Base-by-base conservation (phyloP, 2,329 filamentous ascomycete species). In the Orbilia quercus region DNA sequence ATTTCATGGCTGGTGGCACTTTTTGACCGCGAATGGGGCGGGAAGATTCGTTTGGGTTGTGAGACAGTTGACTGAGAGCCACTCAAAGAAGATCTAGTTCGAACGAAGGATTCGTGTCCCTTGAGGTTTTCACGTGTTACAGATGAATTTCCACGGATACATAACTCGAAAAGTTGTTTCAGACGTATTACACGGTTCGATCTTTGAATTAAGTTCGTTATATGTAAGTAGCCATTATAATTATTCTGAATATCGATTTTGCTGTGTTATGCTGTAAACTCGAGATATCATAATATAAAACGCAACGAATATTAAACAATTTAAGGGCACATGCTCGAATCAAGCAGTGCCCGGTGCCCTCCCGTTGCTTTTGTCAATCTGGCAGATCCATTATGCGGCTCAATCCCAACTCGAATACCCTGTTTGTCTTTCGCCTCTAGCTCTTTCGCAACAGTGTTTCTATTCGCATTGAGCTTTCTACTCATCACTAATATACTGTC, bases 1-100 rank as follows among this genome's bases (percentile, higher is more conserved):
- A 22, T 40, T 54, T 40, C 50, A 54, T 31, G 50, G 50, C 2
- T 54, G 50, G 50, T 54, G 50, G 50, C 50, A 54, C 40, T 54
- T 54, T 20, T 23, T 54, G 34, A 54, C 50, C 2, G 50, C 50
- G 4, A 16, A 40, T 3, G 50, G 50, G 23, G 50, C 50, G 7
- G 50, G 50, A 1, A 54, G 50, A 28, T 54, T 54, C 23, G 50
- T 54, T 14, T 54, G 50, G 50, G 50, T 54, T 7, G 50, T 54
- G 9, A 31, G 50, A 54, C 25, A 54, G 25, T n/a, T 54, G 14
- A 54, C 50, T 12, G 38, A 44, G 23, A 38, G 4, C 28, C 25
- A 36, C 28, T 11, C 40, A 20, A 45, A 58, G 53, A 45, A 58
- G n/a, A 58, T 28, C 38, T 31, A 59, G 45, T n/a, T 34, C 28